Evolutionary conservation across 176 grass and related monocot genomes (phyloP), one percentile per base, ranked within the genome.

Genomic region (Hyparrhenia diplandra): DNA sequence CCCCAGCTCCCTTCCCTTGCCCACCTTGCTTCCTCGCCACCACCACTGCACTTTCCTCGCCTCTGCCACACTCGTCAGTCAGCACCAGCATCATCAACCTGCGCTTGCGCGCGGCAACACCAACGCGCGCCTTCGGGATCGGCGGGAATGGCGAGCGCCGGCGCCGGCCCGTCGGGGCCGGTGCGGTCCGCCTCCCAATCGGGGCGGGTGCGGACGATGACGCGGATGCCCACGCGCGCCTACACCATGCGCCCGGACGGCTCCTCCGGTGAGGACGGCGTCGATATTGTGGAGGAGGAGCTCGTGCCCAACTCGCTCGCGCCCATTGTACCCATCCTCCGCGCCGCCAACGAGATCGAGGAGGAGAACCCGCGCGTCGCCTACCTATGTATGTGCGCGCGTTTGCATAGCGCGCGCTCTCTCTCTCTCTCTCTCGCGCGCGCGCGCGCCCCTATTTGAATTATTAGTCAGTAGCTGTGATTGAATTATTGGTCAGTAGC

Each of bases 291-390:
- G 11, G 76, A 62, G 70, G 96, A 99, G 63, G 96, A 99, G 85
- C 80, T 95, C 27, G 96, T 99, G 59, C 96, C 96, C 0, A 55
- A 87, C 29, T 90, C 93, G 45, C 92, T 99, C 21, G 90, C 87
- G 29, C 75, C 87, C 42, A 92, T 99, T 43, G 91, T 88, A 35
- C 96, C 93, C 79, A 90, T 99, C 64, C 89, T 99, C 77, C 97
- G 97, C 71, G 90, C 92, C 35, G 97, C 97, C 46, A 99, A 95
- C 88, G 97, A 93, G 83, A 91, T 99, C 80, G 97, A 99, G 90
- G 3, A 11, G 3, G n/a, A 77, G 0, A 95, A 93, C 83, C 85
- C 80, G 18, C 97, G 97, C 36, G 93, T 99, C 75, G 93, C 97
- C 0, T 99, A 96, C 75, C 89, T 95, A 69, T 99, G 96, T 99